Base-by-base conservation (phyloP, 1,284 basidiomycete genomes). In the Irpex sp. region DNA sequence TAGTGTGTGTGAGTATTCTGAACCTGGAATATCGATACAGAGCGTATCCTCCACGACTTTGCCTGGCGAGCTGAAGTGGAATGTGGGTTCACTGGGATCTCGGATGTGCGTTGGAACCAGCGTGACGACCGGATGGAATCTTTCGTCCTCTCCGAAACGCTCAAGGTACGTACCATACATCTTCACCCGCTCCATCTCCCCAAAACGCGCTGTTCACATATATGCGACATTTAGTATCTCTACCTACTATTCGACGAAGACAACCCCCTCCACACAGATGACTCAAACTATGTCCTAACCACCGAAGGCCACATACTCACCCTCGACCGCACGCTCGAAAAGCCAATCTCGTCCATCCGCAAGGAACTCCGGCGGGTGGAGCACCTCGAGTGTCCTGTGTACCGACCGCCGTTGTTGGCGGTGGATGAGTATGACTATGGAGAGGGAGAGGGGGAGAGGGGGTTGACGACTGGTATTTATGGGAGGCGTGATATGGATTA, bases 91-190 rank as follows among this genome's bases (percentile, higher is more conserved):
- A 83, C 91, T 5, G 87, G 91, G 2, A 87, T 98, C 63, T 78
- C 81, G 64, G 89, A 96, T 72, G 80, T 97, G 4, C 80, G 86
- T 56, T 90, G 84, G 19, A 96, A 96, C 67, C 80, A 84, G 68
- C 83, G 83, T 21, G 92, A 94, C 66, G 92, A 96, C 70, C 82
- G 94, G 61, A 96, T 96, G 94, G 94, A 96, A 73, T 94, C 91
- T 2, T 96, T 96, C 72, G 86, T 87, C 8, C 80, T 96, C 19
- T 95, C 93, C 2, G 94, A 95, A 77, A 95, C 93, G 1, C 77
- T 96, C 56, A 96, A 94, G 79, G 93, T 90, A 33, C 28, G 28
- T 33, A 0, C 28, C 28, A n/a, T n/a, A 33, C 28, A 33, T 33
- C 28, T 79, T 35, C 57, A 4, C 60, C 37, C 9, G 52, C 59